Evolutionary conservation across 768 basidiomycete species (phyloP).

Genomic region (Kwoniella newhampshirensis): DNA sequence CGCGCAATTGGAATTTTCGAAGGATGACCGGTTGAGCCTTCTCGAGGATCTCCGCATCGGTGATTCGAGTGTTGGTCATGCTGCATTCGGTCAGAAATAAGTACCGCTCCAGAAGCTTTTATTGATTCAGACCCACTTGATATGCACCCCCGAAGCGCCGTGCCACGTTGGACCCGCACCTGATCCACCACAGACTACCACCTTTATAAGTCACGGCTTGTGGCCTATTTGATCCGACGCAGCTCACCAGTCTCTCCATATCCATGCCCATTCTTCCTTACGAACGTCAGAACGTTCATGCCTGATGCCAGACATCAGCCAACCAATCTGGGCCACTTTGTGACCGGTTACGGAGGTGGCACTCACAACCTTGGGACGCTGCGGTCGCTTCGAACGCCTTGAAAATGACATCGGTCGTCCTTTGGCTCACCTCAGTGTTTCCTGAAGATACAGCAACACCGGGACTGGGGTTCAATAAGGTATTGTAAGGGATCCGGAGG

Average conservation of each 20-base stretch:
- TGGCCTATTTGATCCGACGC: slow-evolving; percentile 47
- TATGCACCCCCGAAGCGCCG: slow-evolving; percentile 29
- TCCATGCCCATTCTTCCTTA: no score
- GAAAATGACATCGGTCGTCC: slow-evolving; percentile 91
- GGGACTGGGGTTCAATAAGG: no score
- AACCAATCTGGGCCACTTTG: slow-evolving; percentile 60
- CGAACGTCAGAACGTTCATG: no score
- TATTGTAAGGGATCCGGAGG: no score
- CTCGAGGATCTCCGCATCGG: slow-evolving; percentile 42
- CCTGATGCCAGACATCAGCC: background rate
- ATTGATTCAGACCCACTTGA: background rate
- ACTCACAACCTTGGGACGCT: slow-evolving; percentile 80
- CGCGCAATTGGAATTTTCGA: slow-evolving; percentile 33
- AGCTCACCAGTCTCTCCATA: no score
- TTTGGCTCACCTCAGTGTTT: slow-evolving; percentile 84
- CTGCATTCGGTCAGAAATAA: no score
- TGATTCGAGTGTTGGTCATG: slow-evolving; percentile 35
- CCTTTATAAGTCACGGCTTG: no score
- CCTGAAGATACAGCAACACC: no score
- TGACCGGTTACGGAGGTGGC: no score
- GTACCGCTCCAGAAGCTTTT: no score
- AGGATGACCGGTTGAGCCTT: slow-evolving; percentile 37
- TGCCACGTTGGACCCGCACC: slow-evolving; percentile 45
- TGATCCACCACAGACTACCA: slow-evolving; percentile 30
- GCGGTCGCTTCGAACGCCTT: slow-evolving; percentile 89